Base-by-base conservation (phyloP, 2,329 filamentous ascomycete genomes). In the Apiospora aurea region DNA sequence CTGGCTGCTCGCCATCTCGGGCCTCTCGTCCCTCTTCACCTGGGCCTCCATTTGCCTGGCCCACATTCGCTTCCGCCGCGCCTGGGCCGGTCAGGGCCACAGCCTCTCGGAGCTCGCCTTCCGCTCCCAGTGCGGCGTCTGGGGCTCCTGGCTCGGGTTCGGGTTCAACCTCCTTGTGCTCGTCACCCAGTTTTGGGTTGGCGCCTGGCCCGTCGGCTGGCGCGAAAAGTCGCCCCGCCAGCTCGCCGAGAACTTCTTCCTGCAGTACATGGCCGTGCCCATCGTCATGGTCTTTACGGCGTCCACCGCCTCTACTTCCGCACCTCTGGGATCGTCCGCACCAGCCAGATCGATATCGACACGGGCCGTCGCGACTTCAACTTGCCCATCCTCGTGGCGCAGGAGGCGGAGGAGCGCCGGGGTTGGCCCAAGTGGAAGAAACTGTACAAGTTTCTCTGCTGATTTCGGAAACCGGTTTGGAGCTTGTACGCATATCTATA, bases 311-410 rank as follows among this genome's bases (percentile, higher is more conserved):
- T 96, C 46, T 92, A 86, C 81, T 93, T 89, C 79, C 87, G 95
- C 1, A 83, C 86, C 1, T 83, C 86, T 1, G 53, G 53, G 18
- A 86, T 94, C 72, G 87, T 97, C 61, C 86, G 87, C 24, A 83
- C 88, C 46, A 85, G 87, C 69, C 92, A 97, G 74, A 97, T 98
- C 91, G 95, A 98, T 82, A 83, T 98, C 74, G 89, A 92, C 73
- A 97, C 95, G 0, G 96, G 96, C 2, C 90, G 95, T 41, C 87
- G 95, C 38, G 94, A 97, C 78, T 88, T 98, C 72, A 95, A 97
- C 80, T 83, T 98, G 64, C 90, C 91, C 41, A 89, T 93, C 73
- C 83, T 98, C 69, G 86, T 97, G 69, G 91, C 91, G 57, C 93
- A 97, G 81, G 96, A 98, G 85, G 84, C 87, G 51, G 92, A 93